Conservation (phyloP, 352 stramenopile species). For the Pythium sukuiense region DNA sequence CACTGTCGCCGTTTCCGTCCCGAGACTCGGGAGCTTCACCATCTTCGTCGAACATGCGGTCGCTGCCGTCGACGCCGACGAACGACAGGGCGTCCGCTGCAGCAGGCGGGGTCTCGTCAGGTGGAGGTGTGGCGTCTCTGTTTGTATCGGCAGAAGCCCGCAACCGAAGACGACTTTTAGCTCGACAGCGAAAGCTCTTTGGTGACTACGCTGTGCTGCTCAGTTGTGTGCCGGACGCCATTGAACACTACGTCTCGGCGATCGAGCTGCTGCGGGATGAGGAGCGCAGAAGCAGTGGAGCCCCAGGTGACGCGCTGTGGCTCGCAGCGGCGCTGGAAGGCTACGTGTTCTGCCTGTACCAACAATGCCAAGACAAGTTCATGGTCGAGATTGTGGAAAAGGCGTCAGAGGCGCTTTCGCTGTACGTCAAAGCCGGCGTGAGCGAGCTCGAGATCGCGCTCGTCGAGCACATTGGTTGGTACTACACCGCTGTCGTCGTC, state of each 20-base stretch:
- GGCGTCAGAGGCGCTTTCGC: conserved; percentile 59
- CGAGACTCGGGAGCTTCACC: conserved; percentile 30
- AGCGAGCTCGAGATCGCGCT: conserved; percentile 70
- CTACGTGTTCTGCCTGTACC: conserved; percentile 61
- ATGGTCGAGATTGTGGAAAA: conserved; percentile 78
- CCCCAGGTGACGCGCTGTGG: conserved; percentile 64
- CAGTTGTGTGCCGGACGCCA: conserved; percentile 56
- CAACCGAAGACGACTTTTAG: conserved; percentile 51
- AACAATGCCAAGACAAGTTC: conserved; percentile 54
- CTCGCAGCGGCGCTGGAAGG: conserved; percentile 80
- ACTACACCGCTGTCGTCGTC: conserved; percentile 57
- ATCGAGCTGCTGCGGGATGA: conserved; percentile 79
- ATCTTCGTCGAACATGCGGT: conserved; percentile 25
- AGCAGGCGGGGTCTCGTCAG: background rate
- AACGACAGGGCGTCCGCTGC: conserved; percentile 11
- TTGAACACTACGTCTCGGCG: conserved; percentile 68
- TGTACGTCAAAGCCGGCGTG: conserved; percentile 69
- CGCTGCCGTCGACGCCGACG: conserved; percentile 15
- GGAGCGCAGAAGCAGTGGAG: conserved; percentile 57
- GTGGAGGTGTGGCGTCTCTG: conserved; percentile 22
- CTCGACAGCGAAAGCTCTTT: conserved; percentile 74
- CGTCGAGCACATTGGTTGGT: conserved; percentile 70
- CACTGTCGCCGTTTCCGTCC: conserved; percentile 31
- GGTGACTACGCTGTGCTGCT: conserved; percentile 79
- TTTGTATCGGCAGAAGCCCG: conserved; percentile 44